A percentile compares a stretch with the other conserved stretches of the same genome.
Evolutionary conservation across 352 stramenopile species (phyloP).

Genomic region (Pythium periplocum): DNA sequence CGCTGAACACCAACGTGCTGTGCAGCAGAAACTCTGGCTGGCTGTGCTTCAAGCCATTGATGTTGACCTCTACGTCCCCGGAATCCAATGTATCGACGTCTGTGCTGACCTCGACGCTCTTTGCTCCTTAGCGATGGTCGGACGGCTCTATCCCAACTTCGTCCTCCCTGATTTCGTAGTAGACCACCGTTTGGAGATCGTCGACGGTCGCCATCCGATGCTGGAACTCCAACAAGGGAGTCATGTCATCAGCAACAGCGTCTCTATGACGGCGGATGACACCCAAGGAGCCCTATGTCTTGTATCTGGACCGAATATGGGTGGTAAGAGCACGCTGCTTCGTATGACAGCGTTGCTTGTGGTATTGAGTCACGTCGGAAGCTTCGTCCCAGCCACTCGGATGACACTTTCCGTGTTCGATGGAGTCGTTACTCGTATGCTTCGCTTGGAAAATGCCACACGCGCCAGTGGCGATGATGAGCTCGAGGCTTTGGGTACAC

Average conservation of each 20-base stretch:
- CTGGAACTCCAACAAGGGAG: constrained; percentile 33
- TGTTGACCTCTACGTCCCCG: constrained; percentile 26
- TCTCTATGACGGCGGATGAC: constrained; percentile 13
- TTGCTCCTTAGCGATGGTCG: constrained; percentile 48
- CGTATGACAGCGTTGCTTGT: constrained; percentile 54
- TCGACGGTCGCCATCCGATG: constrained; percentile 48
- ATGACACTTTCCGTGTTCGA: constrained; percentile 49
- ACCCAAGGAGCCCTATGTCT: constrained; percentile 14
- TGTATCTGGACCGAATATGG: constrained; percentile 85
- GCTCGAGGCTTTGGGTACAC: constrained; percentile 15
- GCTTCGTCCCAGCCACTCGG: constrained; percentile 42
- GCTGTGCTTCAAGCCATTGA: constrained; percentile 32
- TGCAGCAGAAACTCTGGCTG: constrained; percentile 34
- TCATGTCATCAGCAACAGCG: constrained; percentile 34
- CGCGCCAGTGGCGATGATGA: constrained; percentile 15
- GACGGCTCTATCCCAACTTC: constrained; percentile 44
- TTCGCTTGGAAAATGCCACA: constrained; percentile 17
- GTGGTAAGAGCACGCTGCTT: constrained; percentile 71
- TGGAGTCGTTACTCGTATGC: constrained; percentile 67
- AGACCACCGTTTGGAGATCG: constrained; percentile 30
- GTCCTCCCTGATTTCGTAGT: constrained; percentile 18
- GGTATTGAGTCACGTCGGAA: constrained; percentile 65
- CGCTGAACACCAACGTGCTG: constrained; percentile 22
- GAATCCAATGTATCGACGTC: constrained; percentile 35
- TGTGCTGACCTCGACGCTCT: constrained; percentile 58